A percentile compares a stretch with the other conserved stretches of the same genome.
phyloP scores from a whole-genome alignment of 768 basidiomycete genomes.

The Pleurotus pulmonarius region DNA sequence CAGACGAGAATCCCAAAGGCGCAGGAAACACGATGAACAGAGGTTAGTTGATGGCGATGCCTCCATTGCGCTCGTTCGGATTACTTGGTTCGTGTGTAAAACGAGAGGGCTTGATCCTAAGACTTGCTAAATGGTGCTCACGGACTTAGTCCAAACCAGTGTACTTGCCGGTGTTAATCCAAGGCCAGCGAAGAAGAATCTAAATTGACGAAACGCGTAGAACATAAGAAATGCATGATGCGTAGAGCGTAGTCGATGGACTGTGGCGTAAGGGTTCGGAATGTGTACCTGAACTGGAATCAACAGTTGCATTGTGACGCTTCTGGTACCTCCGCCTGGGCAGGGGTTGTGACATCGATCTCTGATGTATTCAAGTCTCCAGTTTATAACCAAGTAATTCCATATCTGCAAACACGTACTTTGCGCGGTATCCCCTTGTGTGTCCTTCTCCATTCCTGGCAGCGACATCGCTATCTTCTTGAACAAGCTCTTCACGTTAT shows the following conservation, averaged over 20 bases:
- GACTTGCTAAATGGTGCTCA: too few species aligned
- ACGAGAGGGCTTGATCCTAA: too few species aligned
- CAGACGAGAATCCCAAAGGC: slow-evolving; percentile 81
- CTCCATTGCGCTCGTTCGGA: not conserved
- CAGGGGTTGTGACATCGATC: slow-evolving; percentile 85
- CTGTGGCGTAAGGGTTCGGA: too few species aligned
- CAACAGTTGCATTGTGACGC: slow-evolving; percentile 85
- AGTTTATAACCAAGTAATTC: not conserved
- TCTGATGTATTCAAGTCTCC: slow-evolving; percentile 41
- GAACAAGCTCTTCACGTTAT: slow-evolving; percentile 98
- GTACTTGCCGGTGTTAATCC: not conserved
- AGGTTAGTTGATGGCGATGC: slow-evolving; percentile 44
- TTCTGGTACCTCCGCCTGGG: slow-evolving; percentile 69
- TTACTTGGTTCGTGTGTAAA: too few species aligned
- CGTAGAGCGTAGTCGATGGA: not conserved
- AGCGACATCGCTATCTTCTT: slow-evolving; percentile 99
- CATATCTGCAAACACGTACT: slow-evolving; percentile 30
- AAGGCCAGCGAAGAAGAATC: not conserved
- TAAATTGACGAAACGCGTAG: slow-evolving; percentile 8
- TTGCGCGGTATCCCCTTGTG: slow-evolving; percentile 52
- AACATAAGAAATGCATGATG: not conserved
- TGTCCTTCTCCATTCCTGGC: slow-evolving; percentile 91
- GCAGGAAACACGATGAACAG: slow-evolving; percentile 98
- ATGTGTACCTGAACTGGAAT: slow-evolving; percentile 14
- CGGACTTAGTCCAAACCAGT: too few species aligned